Evolutionary conservation across 108 stramenopile genomes (phyloP).

Genomic region (Aurantiochytrium sp.): DNA sequence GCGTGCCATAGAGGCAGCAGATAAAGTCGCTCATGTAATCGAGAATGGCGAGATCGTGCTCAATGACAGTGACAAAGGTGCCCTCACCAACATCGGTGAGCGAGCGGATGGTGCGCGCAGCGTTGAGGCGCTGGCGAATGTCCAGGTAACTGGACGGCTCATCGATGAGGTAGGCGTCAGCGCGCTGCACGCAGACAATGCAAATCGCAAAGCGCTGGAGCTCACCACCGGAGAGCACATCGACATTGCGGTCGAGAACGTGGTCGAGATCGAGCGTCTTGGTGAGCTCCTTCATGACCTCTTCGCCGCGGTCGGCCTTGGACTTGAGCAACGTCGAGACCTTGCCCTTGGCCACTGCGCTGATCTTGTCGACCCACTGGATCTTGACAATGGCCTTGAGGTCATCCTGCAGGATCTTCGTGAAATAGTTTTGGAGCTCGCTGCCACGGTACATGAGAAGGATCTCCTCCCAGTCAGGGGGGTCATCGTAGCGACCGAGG

Average conservation of each 20-base stretch:
- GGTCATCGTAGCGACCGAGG: constrained; percentile 59
- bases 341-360: constrained; percentile 71
- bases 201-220: constrained; percentile 96
- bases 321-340: constrained; percentile 74
- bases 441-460: constrained; percentile 88
- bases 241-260: constrained; percentile 82
- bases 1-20: constrained; percentile 89
- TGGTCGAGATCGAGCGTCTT: constrained; percentile 70
- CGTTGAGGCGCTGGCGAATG: constrained; percentile 94
- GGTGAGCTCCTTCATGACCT: constrained; percentile 50
- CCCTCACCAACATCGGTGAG: constrained; percentile 45
- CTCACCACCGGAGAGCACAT: constrained; percentile 89
- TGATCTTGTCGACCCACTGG: constrained; percentile 98
- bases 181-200: constrained; percentile 72
- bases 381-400: constrained; percentile 98
- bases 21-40: constrained; percentile 97
- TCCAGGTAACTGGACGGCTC: constrained; percentile 96
- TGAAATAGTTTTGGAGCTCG: constrained; percentile 95
- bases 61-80: constrained; percentile 85
- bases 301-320: constrained; percentile 66
- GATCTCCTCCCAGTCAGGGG: constrained; percentile 98
- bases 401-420: constrained; percentile 88
- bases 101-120: constrained; percentile 86
- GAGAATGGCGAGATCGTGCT: constrained; percentile 98
- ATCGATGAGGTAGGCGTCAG: constrained; percentile 99